Evolutionary conservation across 2,329 filamentous ascomycete genomes (phyloP), one percentile per base, ranked within the genome.

Genomic region (Xylaria multiplex): DNA sequence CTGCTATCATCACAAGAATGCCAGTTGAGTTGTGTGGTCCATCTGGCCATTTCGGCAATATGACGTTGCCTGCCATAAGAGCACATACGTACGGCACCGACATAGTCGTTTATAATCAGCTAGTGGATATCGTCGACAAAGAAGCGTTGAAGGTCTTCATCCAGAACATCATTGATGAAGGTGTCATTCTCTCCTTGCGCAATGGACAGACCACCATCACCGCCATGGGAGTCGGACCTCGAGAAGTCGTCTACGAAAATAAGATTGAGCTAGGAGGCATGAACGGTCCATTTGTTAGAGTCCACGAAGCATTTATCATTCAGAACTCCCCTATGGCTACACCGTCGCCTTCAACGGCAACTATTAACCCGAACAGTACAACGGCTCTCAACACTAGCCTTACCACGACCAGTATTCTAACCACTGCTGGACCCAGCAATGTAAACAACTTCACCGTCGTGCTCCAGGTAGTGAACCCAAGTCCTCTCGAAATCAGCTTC

Each of bases 401-500:
- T 11, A 59, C 57, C 2, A 13, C 42, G 5, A 30, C 30, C 8
- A 62, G 50, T 35, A 27, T 55, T 6, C 19, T 42, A 2, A 49
- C 61, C 59, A 55, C 11, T 2, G 9, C 16, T 8, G 42, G 35
- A 2, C 13, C 22, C 22, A 24, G 53, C 22, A 35, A 48, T 35
- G 50, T 27, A 11, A 56, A 37, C 9, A 32, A 7, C n/a, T 5
- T 72, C 40, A 46, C 60, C 6, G 19, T 75, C 13, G 48, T 37
- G 1, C 35, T 76, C 16, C 57, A 53, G 42, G 60, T 75, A 6
- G 7, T 9, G 30, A 76, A 76, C 58, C 73, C 73, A 9, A 71
- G 68, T 35, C 72, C 73, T 1, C 56, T 76, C 7, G 71, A 75
- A 62, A 66, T 76, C 32, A 72, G 67, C 65, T 73, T 76, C 64